Conservation (phyloP, 768 basidiomycete genomes). For the Termitomyces sp. region DNA sequence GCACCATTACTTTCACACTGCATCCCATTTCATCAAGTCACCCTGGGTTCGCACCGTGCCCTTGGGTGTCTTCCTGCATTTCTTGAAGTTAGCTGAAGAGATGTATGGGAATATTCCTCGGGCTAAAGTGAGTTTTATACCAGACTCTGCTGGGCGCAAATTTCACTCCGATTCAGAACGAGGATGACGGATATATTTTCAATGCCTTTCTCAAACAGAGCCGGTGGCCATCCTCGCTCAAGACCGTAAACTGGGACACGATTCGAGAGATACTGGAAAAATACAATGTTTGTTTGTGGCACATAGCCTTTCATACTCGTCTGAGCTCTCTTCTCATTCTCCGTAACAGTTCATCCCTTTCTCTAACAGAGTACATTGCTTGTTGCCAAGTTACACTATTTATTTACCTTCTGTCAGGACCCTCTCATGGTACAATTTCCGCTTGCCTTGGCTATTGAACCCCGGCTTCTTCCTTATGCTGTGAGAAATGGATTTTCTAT, state of each 20-base stretch:
- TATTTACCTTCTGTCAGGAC: constrained; percentile 42
- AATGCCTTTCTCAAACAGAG: constrained; percentile 65
- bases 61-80: constrained; percentile 57
- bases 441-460: constrained; percentile 73
- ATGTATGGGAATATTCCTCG: constrained; percentile 64
- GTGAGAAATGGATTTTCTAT: constrained; percentile 72
- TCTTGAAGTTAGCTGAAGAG: constrained; percentile 54
- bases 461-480: constrained; percentile 67
- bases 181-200: constrained; percentile 73
- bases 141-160: background rate
- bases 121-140: constrained; percentile 39
- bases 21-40: constrained; percentile 71
- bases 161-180: constrained; percentile 37
- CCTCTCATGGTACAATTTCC: constrained; percentile 77
- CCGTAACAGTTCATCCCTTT: constrained; percentile 70
- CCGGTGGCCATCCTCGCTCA: constrained; percentile 55
- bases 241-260: constrained; percentile 58
- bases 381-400: constrained; percentile 7
- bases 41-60: constrained; percentile 68
- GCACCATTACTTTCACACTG: constrained; percentile 75
- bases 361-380: constrained; percentile 51
- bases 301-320: constrained; percentile 12
- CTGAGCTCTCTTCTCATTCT: constrained; percentile 11
- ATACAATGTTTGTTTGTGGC: constrained; percentile 50
- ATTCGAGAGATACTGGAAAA: constrained; percentile 65